Conservation (phyloP, 1,284 basidiomycete species). For the Phlebopus sp. region DNA sequence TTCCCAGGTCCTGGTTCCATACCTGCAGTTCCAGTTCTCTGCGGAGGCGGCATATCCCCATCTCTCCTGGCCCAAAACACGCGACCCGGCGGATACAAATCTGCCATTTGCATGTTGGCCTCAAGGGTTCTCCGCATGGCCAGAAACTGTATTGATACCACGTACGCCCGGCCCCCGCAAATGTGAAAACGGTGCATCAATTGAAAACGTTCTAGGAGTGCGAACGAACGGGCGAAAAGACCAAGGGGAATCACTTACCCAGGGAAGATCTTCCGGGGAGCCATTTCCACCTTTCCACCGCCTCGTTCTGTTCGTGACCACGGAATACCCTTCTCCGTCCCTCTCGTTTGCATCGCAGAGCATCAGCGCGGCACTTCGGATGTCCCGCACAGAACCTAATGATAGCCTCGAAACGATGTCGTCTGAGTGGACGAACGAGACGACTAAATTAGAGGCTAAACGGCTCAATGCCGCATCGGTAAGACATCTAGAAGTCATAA, state of each 20-base stretch:
- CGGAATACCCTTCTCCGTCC: constrained; percentile 51
- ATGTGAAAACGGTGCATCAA: constrained; percentile 2
- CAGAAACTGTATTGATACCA: constrained; percentile 51
- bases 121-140: constrained; percentile 79
- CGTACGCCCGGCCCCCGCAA: neutral
- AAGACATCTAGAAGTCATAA: constrained; percentile 46
- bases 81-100: constrained; percentile 76
- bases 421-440: constrained; percentile 78
- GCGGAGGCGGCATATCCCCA: constrained; percentile 56
- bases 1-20: constrained; percentile 8
- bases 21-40: constrained; percentile 17
- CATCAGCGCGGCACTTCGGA: constrained; percentile 74
- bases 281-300: constrained; percentile 57
- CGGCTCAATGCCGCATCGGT: constrained; percentile 54
- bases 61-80: constrained; percentile 77
- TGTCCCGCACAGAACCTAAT: constrained; percentile 73
- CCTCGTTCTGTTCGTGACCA: constrained; percentile 58
- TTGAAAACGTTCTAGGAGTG: constrained; percentile 2
- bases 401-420: constrained; percentile 79
- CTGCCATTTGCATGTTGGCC: constrained; percentile 76
- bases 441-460: constrained; percentile 59
- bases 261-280: constrained; percentile 54
- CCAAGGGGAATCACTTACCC: constrained; percentile 45
- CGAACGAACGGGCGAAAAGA: neutral
- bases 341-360: constrained; percentile 66